Evolutionary conservation across 2,329 filamentous ascomycete genomes (phyloP).

Genomic region (Cladosporium velox): DNA sequence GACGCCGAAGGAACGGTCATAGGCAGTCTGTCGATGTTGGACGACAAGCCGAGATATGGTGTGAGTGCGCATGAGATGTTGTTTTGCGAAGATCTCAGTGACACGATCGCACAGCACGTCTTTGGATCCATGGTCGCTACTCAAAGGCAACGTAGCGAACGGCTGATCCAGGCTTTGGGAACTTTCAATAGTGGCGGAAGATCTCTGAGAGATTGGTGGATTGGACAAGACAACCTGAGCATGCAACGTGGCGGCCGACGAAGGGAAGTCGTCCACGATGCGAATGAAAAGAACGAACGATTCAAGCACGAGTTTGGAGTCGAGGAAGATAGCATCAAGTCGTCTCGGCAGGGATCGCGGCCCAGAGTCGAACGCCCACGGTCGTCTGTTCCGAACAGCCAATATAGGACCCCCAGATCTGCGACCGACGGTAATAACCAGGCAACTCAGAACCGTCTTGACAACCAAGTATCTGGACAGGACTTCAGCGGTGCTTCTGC

Average conservation of each 20-base stretch:
- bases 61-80: slow-evolving; percentile 53
- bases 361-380: background rate
- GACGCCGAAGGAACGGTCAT: slow-evolving; percentile 59
- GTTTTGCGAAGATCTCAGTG: slow-evolving; percentile 60
- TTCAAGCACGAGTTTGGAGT: slow-evolving; percentile 28
- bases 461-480: background rate
- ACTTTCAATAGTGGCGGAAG: slow-evolving; percentile 42
- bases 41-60: slow-evolving; percentile 58
- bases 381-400: background rate
- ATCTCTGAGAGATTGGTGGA: slow-evolving; percentile 34
- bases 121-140: slow-evolving; percentile 55
- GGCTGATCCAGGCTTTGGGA: slow-evolving; percentile 56
- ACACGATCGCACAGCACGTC: slow-evolving; percentile 62
- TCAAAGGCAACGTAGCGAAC: slow-evolving; percentile 56
- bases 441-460: background rate
- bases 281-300: background rate
- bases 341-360: background rate
- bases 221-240: slow-evolving; percentile 30
- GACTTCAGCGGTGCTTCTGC: slow-evolving; percentile 46
- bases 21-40: slow-evolving; percentile 58
- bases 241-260: slow-evolving; percentile 14
- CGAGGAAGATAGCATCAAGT: background rate
- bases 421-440: background rate
- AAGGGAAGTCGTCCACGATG: background rate
- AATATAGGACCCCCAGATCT: background rate